Conservation (phyloP, 2,329 filamentous ascomycete species). For the Alternaria infectoria region DNA sequence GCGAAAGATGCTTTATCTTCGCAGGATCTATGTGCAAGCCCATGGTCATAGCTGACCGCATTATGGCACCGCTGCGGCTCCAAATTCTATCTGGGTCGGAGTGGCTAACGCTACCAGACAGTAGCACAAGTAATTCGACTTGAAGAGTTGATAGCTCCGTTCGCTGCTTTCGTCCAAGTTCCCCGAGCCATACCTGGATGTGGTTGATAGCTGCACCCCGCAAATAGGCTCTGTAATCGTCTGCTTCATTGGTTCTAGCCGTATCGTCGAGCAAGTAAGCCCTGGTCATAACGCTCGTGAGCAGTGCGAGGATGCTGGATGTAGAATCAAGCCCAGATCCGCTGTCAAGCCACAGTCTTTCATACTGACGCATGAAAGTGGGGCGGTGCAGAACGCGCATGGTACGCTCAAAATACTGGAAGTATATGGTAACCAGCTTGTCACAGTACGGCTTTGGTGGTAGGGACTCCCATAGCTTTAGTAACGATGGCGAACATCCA, state of each 20-base stretch:
- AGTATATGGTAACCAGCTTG: conserved; percentile 26
- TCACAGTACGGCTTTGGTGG: conserved; percentile 31
- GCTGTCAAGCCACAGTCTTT: conserved; percentile 23
- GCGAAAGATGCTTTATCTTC: conserved; percentile 40
- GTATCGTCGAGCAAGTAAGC: conserved; percentile 27
- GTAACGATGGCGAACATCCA: conserved; percentile 21
- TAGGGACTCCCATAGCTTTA: conserved; percentile 26
- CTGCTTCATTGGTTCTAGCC: conserved; percentile 8
- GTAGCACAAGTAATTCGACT: conserved; percentile 22
- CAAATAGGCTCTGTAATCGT: conserved; percentile 17
- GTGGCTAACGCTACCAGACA: conserved; percentile 18
- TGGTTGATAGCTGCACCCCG: conserved; percentile 20
- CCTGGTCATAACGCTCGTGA: conserved; percentile 29
- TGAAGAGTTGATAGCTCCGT: conserved; percentile 30
- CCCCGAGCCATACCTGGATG: conserved; percentile 30
- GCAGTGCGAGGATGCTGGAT: conserved; percentile 30
- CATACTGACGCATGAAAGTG: conserved; percentile 32
- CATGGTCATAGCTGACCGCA: conserved; percentile 52
- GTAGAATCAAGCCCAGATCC: conserved; percentile 15
- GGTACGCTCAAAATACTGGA: conserved; percentile 30
- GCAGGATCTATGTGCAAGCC: conserved; percentile 51
- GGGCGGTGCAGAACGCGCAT: conserved; percentile 32
- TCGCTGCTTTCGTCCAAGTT: conserved; percentile 26
- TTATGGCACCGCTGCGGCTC: conserved; percentile 43
- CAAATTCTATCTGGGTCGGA: conserved; percentile 23